These are phyloP conservation scores for Zygosaccharomyces siamensis DNA, from an alignment of 805 yeast genomes.

Conservation along the genomic window DNA sequence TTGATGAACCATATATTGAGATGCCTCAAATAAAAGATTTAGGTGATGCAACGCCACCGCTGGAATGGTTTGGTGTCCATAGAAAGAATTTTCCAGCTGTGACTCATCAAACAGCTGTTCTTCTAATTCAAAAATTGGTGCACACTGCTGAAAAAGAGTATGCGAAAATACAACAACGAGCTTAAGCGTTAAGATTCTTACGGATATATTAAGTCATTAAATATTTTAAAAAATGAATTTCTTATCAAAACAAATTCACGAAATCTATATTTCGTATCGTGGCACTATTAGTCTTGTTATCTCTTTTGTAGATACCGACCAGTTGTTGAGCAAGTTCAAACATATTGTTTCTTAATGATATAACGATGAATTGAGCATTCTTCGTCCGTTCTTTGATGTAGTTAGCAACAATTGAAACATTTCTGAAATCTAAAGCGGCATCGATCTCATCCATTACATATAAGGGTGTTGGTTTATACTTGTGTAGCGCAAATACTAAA, in stretches of 20 bases:
- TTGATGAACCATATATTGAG: conserved; percentile 74
- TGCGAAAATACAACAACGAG: conserved; percentile 40
- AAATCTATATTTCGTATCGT: conserved; percentile 64
- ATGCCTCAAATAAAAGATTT: conserved; percentile 86
- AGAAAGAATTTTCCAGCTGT: conserved; percentile 79
- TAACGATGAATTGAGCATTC: conserved; percentile 94
- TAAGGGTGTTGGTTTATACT: conserved; percentile 93
- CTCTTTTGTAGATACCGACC: conserved; percentile 91
- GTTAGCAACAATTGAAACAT: conserved; percentile 95
- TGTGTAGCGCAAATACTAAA: conserved; percentile 90
- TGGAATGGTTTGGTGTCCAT: conserved; percentile 97
- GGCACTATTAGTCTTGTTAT: conserved; percentile 84
- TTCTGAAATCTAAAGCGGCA: conserved; percentile 95
- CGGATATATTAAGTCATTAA: not conserved
- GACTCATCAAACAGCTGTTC: conserved; percentile 75
- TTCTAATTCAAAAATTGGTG: conserved; percentile 67
- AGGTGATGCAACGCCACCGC: conserved; percentile 96
- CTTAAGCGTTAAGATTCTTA: conserved; percentile 15
- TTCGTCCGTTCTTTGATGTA: conserved; percentile 93
- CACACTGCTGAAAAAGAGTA: conserved; percentile 54
- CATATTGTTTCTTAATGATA: conserved; percentile 94
- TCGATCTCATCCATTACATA: conserved; percentile 99
- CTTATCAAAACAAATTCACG: conserved; percentile 16
- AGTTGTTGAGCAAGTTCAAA: conserved; percentile 91
- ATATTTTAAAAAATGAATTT: not conserved